Evolutionary conservation across 768 basidiomycete species (phyloP).

Genomic region (Suillus plorans): DNA sequence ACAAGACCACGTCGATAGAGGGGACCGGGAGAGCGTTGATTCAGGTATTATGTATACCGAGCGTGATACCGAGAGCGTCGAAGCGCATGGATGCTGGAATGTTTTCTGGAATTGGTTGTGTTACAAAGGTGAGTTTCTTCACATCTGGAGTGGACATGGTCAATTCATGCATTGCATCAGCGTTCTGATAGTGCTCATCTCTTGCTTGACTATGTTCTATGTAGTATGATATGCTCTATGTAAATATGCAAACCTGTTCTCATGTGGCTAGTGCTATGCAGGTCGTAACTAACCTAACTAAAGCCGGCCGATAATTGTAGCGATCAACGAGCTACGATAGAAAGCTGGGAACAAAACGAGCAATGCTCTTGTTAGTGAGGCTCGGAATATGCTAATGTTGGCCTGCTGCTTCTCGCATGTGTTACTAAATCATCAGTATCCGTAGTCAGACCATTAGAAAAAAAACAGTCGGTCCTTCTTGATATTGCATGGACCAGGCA

Average conservation of each 20-base stretch:
- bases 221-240: background rate
- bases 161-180: background rate
- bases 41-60: background rate
- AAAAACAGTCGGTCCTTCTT: background rate
- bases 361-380: background rate
- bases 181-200: background rate
- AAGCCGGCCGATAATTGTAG: background rate
- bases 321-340: background rate
- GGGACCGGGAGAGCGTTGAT: background rate
- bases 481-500: background rate
- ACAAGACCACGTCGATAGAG: background rate
- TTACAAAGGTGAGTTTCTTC: conserved; percentile 1
- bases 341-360: background rate
- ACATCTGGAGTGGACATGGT: background rate
- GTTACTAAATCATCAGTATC: too few relatives aligned
- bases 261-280: background rate
- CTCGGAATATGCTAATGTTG: background rate
- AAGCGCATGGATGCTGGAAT: conserved; percentile 1
- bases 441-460: background rate
- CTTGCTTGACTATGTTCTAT: background rate
- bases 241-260: background rate
- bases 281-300: too few relatives aligned
- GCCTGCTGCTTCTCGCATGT: too few relatives aligned
- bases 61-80: background rate
- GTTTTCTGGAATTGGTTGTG: background rate